Percentiles rank a stretch among this genome's conserved stretches.
phyloP scores from a whole-genome alignment of 2,329 filamentous ascomycete genomes.

The Botrytis hyacinthi region DNA sequence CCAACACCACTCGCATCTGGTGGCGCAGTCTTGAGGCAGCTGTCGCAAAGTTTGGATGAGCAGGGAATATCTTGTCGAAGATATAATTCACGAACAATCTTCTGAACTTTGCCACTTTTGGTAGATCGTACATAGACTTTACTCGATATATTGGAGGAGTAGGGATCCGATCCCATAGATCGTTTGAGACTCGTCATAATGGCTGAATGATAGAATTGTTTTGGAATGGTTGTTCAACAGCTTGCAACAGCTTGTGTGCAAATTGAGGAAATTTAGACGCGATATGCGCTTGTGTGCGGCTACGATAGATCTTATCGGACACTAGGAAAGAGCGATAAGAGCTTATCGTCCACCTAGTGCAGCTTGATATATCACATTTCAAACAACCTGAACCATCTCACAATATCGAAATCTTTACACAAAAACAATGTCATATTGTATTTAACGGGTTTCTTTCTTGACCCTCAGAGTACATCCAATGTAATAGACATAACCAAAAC shows the following conservation, averaged over 20 bases:
- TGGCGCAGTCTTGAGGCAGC: constrained; percentile 72
- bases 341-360: neutral
- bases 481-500: neutral
- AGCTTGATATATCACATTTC: constrained; percentile 12
- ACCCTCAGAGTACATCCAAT: neutral
- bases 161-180: constrained; percentile 50
- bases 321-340: constrained; percentile 5
- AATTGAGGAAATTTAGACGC: constrained; percentile 21
- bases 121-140: constrained; percentile 96
- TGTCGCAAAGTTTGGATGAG: constrained; percentile 82
- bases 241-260: constrained; percentile 13
- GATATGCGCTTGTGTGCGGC: neutral
- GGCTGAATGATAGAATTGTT: constrained; percentile 21
- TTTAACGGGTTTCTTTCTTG: neutral
- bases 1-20: constrained; percentile 75
- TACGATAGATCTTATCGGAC: neutral
- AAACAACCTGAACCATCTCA: constrained; percentile 2
- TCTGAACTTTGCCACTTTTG: constrained; percentile 94
- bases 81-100: constrained; percentile 96
- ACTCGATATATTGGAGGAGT: constrained; percentile 77
- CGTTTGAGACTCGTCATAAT: constrained; percentile 66
- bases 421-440: neutral
- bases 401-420: neutral
- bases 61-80: constrained; percentile 95
- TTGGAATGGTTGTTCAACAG: neutral